Percentiles rank a stretch among this genome's conserved stretches.
phyloP scores from a whole-genome alignment of 495 filamentous ascomycete genomes.

The Cenococcum geophilum region DNA sequence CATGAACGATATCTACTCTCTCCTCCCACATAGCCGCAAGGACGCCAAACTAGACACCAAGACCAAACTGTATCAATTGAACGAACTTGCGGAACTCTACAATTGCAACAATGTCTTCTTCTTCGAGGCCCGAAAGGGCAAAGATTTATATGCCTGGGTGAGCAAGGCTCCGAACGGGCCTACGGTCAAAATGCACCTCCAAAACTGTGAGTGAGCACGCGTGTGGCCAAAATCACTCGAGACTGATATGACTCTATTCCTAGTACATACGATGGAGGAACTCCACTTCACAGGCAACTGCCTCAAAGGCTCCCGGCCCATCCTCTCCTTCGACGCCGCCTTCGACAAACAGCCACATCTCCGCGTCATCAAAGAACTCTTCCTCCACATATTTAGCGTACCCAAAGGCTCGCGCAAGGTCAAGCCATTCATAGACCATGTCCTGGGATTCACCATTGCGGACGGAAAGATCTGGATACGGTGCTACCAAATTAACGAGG shows the following conservation, averaged over 20 bases:
- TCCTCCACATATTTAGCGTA: conserved; percentile 89
- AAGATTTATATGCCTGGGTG: conserved; percentile 92
- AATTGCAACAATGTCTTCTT: conserved; percentile 98
- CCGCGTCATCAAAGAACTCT: conserved; percentile 73
- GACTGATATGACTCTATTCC: conserved; percentile 12
- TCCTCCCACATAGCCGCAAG: conserved; percentile 87
- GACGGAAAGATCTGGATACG: conserved; percentile 97
- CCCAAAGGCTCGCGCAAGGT: conserved; percentile 78
- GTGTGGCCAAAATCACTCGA: not conserved
- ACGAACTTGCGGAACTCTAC: conserved; percentile 94
- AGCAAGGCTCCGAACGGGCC: conserved; percentile 92
- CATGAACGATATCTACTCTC: conserved; percentile 77
- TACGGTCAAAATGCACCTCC: conserved; percentile 77
- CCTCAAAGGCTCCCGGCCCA: conserved; percentile 87
- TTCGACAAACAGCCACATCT: conserved; percentile 74
- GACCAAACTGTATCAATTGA: conserved; percentile 85
- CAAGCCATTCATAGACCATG: conserved; percentile 94
- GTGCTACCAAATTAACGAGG: conserved; percentile 87
- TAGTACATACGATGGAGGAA: conserved; percentile 90
- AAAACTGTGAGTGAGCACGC: conserved; percentile 44
- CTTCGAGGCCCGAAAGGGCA: conserved; percentile 90
- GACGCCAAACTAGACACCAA: conserved; percentile 97
- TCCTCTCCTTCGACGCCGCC: conserved; percentile 81
- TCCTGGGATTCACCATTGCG: conserved; percentile 85
- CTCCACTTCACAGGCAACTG: conserved; percentile 96